These are phyloP conservation scores for Austroboletus niveus DNA, from an alignment of 1,284 basidiomycete genomes.

Conservation along the genomic window DNA sequence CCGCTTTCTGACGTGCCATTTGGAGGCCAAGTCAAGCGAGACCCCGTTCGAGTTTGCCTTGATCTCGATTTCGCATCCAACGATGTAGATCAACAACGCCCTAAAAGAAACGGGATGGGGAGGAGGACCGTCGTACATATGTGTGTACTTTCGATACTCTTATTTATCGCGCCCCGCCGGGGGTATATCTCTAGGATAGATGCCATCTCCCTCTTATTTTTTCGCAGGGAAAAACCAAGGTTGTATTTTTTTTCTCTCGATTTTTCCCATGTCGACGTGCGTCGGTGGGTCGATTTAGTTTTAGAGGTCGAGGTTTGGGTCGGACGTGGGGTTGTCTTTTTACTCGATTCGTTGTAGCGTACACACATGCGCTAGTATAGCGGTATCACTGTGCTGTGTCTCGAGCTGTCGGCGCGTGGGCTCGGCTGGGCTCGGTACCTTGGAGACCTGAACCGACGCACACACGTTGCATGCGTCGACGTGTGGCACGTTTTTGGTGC, in stretches of 20 bases:
- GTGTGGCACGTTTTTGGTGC: not conserved
- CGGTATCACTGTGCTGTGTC: too few relatives aligned
- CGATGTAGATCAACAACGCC: not conserved
- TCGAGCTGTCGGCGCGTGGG: too few relatives aligned
- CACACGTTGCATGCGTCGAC: not conserved
- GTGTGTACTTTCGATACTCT: not conserved
- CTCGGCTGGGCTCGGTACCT: not conserved
- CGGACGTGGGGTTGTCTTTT: too few relatives aligned
- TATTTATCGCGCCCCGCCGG: not conserved
- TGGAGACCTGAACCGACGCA: not conserved
- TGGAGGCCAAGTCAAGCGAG: slow-evolving; percentile 4
- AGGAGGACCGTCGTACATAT: not conserved
- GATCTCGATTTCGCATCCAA: not conserved
- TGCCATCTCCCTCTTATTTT: too few relatives aligned
- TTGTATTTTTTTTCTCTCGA: too few relatives aligned
- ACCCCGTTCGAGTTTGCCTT: not conserved
- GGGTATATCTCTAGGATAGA: not conserved
- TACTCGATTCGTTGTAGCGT: too few relatives aligned
- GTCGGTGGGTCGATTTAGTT: too few relatives aligned
- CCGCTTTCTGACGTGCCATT: slow-evolving; percentile 9
- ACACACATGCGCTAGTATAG: too few relatives aligned
- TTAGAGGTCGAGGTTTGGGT: too few relatives aligned
- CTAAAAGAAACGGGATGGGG: not conserved
- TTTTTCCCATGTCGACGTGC: too few relatives aligned
- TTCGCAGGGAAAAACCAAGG: not conserved